These are phyloP conservation scores for Xylariaceae sp. DNA, from an alignment of 2,329 filamentous ascomycete genomes.

Conservation along the genomic window DNA sequence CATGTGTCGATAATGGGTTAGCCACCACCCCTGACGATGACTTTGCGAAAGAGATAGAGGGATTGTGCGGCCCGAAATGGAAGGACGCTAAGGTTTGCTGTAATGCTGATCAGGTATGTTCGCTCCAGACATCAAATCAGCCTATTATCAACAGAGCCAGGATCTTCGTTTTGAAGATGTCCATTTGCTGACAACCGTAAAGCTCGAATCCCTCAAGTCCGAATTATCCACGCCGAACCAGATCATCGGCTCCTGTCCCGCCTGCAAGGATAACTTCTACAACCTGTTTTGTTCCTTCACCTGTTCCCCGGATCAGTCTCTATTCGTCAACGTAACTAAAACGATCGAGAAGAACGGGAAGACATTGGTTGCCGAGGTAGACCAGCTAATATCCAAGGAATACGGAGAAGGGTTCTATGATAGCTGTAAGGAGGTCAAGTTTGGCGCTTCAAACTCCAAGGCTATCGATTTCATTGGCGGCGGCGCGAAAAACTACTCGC, in stretches of 20 bases:
- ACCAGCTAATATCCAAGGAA: conserved; percentile 81
- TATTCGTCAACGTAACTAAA: conserved; percentile 90
- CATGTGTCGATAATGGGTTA: conserved; percentile 87
- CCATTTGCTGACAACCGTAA: conserved; percentile 21
- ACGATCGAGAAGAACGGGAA: conserved; percentile 64
- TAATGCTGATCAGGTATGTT: conserved; percentile 69
- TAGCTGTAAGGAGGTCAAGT: conserved; percentile 99
- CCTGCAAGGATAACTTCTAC: conserved; percentile 98
- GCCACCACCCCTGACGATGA: conserved; percentile 74
- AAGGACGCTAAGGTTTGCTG: conserved; percentile 83
- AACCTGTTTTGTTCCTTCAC: conserved; percentile 98
- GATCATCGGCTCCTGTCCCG: conserved; percentile 90
- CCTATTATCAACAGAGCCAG: neutral
- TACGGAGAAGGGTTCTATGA: conserved; percentile 90
- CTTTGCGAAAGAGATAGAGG: conserved; percentile 76
- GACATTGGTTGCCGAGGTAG: conserved; percentile 76
- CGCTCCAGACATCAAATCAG: neutral
- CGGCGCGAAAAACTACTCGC: conserved; percentile 85
- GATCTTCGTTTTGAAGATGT: neutral
- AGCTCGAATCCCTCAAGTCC: conserved; percentile 78
- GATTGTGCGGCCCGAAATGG: conserved; percentile 89
- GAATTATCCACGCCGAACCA: conserved; percentile 86
- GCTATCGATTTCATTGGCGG: conserved; percentile 97
- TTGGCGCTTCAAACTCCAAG: conserved; percentile 88
- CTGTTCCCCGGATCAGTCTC: conserved; percentile 93